Conservation (phyloP, 2,329 filamentous ascomycete genomes). For the Stemphylium vesicarium region DNA sequence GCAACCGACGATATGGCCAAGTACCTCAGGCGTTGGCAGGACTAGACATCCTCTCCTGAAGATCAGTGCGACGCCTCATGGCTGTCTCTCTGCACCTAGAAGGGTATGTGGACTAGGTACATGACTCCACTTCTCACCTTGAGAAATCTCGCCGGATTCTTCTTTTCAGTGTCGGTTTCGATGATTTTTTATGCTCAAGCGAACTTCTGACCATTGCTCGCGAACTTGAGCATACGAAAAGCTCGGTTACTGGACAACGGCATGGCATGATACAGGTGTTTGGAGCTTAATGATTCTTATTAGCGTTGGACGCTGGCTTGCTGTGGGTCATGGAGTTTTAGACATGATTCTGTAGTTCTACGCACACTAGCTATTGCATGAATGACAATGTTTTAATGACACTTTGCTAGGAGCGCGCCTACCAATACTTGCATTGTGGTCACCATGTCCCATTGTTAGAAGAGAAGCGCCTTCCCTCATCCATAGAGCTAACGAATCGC, state of each 20-base stretch:
- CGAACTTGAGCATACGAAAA: neutral
- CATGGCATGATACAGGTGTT: conserved; percentile 12
- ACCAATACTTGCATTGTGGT: neutral
- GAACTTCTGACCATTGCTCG: neutral
- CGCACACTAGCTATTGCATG: conserved; percentile 2
- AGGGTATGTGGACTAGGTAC: neutral
- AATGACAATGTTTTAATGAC: neutral
- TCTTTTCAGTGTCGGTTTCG: neutral
- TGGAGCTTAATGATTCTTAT: conserved; percentile 9
- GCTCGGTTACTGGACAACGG: neutral
- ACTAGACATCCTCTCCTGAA: conserved; percentile 47
- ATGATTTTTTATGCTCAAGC: neutral
- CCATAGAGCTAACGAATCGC: conserved; percentile 8
- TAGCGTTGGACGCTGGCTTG: neutral
- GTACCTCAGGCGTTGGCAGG: conserved; percentile 65
- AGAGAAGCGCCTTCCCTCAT: conserved; percentile 28
- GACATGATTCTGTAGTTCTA: conserved; percentile 16
- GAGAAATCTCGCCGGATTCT: neutral
- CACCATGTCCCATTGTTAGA: neutral
- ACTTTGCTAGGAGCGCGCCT: neutral
- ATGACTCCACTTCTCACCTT: neutral
- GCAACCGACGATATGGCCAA: conserved; percentile 63
- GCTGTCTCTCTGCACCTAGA: neutral
- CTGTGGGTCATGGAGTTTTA: conserved; percentile 1
- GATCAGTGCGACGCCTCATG: neutral